Evolutionary conservation across 345 rosid genomes (phyloP).

Genomic region (Draba incana): DNA sequence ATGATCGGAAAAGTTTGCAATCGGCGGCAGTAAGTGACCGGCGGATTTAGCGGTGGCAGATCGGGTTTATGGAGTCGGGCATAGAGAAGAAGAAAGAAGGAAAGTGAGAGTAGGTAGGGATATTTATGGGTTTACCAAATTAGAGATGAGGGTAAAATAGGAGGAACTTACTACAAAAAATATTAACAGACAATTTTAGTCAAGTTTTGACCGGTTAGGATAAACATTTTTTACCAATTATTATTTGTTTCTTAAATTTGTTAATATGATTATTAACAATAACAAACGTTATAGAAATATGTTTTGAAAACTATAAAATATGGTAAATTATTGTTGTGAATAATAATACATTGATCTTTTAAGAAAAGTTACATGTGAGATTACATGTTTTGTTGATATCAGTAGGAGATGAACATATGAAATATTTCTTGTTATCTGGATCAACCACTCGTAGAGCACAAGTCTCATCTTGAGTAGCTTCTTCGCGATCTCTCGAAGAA

Average conservation of each 20-base stretch:
- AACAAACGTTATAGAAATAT: too few relatives aligned
- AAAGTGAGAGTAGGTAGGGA: slow-evolving; percentile 21
- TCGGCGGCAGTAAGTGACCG: slow-evolving; percentile 32
- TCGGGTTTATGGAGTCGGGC: slow-evolving; percentile 31
- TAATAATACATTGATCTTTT: background rate
- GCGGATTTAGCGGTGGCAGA: slow-evolving; percentile 26
- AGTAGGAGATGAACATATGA: slow-evolving; percentile 36
- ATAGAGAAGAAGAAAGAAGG: background rate
- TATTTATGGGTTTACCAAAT: slow-evolving; percentile 26
- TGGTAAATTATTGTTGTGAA: background rate
- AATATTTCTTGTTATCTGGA: slow-evolving; percentile 14
- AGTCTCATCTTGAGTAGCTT: slow-evolving; percentile 33
- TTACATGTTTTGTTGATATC: slow-evolving; percentile 18
- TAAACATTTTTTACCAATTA: background rate
- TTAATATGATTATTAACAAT: too few relatives aligned
- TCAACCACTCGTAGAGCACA: slow-evolving; percentile 37
- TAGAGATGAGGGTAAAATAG: slow-evolving; percentile 16
- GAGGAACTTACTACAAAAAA: background rate
- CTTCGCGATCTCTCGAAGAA: slow-evolving; percentile 26
- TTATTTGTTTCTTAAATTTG: too few relatives aligned
- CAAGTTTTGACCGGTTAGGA: slow-evolving; percentile 22
- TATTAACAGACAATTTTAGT: slow-evolving; percentile 20
- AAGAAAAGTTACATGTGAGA: slow-evolving; percentile 30
- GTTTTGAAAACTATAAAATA: too few relatives aligned
- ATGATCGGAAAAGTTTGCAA: slow-evolving; percentile 4